Conservation (phyloP, 2,329 filamentous ascomycete species). For the Trichoderma lentiforme region DNA sequence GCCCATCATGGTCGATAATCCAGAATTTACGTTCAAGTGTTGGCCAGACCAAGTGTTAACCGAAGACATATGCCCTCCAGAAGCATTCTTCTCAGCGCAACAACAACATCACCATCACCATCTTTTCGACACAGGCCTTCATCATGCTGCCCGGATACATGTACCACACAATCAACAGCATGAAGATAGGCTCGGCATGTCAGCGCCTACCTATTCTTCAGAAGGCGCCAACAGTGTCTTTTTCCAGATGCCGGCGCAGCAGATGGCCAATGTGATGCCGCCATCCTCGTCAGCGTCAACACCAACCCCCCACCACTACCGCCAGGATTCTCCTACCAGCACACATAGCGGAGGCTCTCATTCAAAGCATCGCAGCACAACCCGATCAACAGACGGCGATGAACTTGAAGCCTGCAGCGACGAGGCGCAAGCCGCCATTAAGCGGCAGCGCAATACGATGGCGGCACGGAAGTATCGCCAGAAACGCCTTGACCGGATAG, state of each 20-base stretch:
- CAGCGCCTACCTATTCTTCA: not conserved
- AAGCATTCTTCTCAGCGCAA: conserved; percentile 9
- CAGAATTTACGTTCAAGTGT: not conserved
- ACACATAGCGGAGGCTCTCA: conserved; percentile 19
- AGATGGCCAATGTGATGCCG: not conserved
- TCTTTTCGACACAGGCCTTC: not conserved
- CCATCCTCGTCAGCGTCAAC: not conserved
- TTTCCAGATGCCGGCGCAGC: conserved; percentile 14
- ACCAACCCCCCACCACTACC: not conserved
- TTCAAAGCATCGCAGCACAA: conserved; percentile 18
- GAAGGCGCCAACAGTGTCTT: not conserved
- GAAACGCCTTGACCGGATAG: conserved; percentile 64
- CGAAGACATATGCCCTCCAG: not conserved
- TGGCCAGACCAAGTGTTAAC: not conserved
- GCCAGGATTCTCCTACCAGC: conserved; percentile 14
- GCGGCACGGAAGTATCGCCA: conserved; percentile 71
- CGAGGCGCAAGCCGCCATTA: conserved; percentile 36
- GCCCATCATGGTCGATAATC: not conserved
- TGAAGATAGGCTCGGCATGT: not conserved
- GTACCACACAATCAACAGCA: not conserved
- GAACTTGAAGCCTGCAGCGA: conserved; percentile 25
- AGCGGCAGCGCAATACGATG: conserved; percentile 66
- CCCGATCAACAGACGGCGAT: conserved; percentile 2
- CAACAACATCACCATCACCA: not conserved
- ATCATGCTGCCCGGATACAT: not conserved